A percentile compares a stretch with the other conserved stretches of the same genome.
Conservation (phyloP, 768 basidiomycete genomes). For the Leccinum uliginosum region DNA sequence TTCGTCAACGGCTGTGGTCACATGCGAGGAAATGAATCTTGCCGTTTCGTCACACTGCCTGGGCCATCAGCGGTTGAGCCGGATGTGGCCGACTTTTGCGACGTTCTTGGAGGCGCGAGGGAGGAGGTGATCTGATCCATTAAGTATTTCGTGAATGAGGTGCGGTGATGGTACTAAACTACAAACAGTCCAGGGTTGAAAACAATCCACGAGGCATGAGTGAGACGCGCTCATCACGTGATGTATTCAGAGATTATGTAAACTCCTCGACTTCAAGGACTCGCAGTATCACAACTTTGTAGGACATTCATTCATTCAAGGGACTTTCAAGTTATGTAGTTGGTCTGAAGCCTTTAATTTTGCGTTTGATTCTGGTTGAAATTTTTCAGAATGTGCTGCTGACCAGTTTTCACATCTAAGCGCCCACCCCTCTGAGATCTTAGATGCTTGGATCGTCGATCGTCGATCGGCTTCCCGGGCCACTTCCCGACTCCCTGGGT, state of each 20-base stretch:
- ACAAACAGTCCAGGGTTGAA: background rate
- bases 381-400: background rate
- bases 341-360: background rate
- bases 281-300: no score
- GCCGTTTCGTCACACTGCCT: conserved; percentile 86
- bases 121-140: conserved; percentile 75
- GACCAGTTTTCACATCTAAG: background rate
- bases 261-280: background rate
- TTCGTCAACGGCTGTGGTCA: conserved; percentile 4
- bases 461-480: background rate
- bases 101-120: conserved; percentile 52
- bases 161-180: conserved; percentile 13
- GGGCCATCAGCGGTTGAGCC: conserved; percentile 52
- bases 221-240: conserved; percentile 33
- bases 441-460: background rate
- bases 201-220: conserved; percentile 5
- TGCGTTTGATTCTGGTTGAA: background rate
- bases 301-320: no score
- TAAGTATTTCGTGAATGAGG: conserved; percentile 14
- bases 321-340: no score
- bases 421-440: background rate
- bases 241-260: background rate
- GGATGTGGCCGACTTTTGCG: conserved; percentile 54
- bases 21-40: background rate
- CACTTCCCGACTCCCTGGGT: no score